Evolutionary conservation across 148 eudicot genomes (phyloP), one percentile per base, ranked within the genome.

Genomic region (Euryodendron excelsum): DNA sequence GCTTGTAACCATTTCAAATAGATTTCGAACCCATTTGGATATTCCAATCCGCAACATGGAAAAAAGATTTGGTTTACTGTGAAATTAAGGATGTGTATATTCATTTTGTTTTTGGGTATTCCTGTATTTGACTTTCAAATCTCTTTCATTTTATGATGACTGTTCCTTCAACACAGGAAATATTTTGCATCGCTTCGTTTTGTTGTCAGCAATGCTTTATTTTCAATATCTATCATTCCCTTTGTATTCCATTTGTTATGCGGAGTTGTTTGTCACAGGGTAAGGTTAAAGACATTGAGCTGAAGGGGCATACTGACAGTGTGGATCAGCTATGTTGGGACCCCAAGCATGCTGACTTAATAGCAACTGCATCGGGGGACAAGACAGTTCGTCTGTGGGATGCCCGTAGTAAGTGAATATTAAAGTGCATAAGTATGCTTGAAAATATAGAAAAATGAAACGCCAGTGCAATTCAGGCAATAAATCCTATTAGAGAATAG

Each of bases 291-390:
- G 99, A 93, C 78, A 79, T 95, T 74, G 99, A 95, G 70, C 81
- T 95, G 63, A 95, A 93, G 85, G 99, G 99, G 71, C 99, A 95
- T 63, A 93, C 92, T 62, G 99, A 95, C 78, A 95, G 99, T 85
- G 99, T 95, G 73, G 99, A 95, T 83, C 97, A 95, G 89, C 89
- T 95, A 58, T 95, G 99, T 80, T 95, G 99, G 99, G 99, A 95
- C 77, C 99, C 99, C 28, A 95, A 95, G 74, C 99, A 95, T 80
- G 83, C 92, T 67, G 99, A 95, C 60, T 80, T 95, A 78, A 84
- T 95, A 82, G 99, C 99, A 62, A 95, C 99, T 79, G 99, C 99
- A 48, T 95, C 99, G 0, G 99, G 99, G 52, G 99, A 95, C 84
- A 95, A 91, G 83, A 91, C 99, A 64, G 99, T 95, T 77, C 97